Conservation (phyloP, 2,329 filamentous ascomycete species). For the Aspergillus aculeatinus region DNA sequence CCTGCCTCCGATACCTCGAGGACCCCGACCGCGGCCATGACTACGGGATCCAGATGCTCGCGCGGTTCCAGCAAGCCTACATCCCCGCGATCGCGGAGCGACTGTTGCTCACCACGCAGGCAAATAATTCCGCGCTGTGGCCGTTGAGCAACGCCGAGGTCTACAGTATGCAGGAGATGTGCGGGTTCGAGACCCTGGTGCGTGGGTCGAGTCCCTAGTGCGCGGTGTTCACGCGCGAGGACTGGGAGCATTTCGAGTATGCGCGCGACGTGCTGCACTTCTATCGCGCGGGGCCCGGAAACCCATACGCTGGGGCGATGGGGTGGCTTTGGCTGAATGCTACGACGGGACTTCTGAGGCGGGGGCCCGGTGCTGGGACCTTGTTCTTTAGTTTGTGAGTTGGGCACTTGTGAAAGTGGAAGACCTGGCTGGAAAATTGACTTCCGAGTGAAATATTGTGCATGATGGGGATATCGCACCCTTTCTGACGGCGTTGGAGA, state of each 20-base stretch:
- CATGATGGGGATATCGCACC: conserved; percentile 61
- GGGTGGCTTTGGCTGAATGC: conserved; percentile 61
- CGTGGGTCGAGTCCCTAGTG: conserved; percentile 58
- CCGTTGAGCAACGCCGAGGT: conserved; percentile 51
- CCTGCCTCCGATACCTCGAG: conserved; percentile 40
- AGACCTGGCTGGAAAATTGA: not conserved
- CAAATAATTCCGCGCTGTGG: conserved; percentile 33
- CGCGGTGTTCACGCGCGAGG: conserved; percentile 53
- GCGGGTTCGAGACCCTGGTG: conserved; percentile 58
- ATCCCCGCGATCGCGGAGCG: conserved; percentile 48
- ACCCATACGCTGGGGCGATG: conserved; percentile 54
- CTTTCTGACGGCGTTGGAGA: conserved; percentile 53
- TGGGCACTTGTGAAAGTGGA: not conserved
- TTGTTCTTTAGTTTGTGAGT: conserved; percentile 59
- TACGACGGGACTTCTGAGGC: conserved; percentile 50
- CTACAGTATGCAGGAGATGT: conserved; percentile 62
- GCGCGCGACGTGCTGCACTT: conserved; percentile 59
- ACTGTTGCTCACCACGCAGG: conserved; percentile 30
- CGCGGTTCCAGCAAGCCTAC: conserved; percentile 50
- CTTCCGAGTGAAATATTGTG: conserved; percentile 34
- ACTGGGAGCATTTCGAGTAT: conserved; percentile 59
- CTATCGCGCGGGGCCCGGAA: conserved; percentile 59
- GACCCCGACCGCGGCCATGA: conserved; percentile 48
- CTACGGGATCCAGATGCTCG: conserved; percentile 51
- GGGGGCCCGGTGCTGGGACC: conserved; percentile 46